Evolutionary conservation across 345 rosid species (phyloP), one percentile per base, ranked within the genome.

Genomic region (Barbarea vulgaris): DNA sequence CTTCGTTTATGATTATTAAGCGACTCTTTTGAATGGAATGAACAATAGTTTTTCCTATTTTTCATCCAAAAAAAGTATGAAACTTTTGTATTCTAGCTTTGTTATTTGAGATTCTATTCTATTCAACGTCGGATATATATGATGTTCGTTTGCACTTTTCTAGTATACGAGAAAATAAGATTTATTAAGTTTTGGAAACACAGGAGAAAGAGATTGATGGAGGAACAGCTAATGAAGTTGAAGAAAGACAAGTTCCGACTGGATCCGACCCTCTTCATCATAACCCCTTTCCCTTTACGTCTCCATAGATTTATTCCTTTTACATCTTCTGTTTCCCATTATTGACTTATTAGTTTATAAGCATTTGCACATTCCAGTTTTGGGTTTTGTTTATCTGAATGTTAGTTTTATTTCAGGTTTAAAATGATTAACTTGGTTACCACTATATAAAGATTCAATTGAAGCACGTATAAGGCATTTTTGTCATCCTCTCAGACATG

Each of bases 241-340:
- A 78, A 53, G 70, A 55, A 60, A 78, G 81, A 78, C 69, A 61
- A 78, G 81, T 78, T 53, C 81, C 81, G 0, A 78, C 81, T 17
- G 81, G 81, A 67, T 72, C 81, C 22, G 78, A 78, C 74, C 81
- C 81, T 31, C 81, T 78, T 6, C 81, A 78, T 73, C 81, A 78
- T 73, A 78, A 78, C 34, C 50, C 46, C 9, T 11, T 52, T 53
- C 81, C 81, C 12, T 72, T 66, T 67, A 42, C 63, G 63, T 63
- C 80, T 67, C 75, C 75, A 7, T 72, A 58, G 33, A 30, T 19
- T 53, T 1, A 6, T 27, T 58, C 42, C 50, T 39, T 41, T 6
- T 51, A 7, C 52, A 25, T 59, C 68, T 42, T 28, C 15, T 64
- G 60, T 70, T 71, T 57, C 55, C 11, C 52, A 4, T 55, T 13